Conservation (phyloP, 495 filamentous ascomycete species). For the Trichoderma orchidacearum region DNA sequence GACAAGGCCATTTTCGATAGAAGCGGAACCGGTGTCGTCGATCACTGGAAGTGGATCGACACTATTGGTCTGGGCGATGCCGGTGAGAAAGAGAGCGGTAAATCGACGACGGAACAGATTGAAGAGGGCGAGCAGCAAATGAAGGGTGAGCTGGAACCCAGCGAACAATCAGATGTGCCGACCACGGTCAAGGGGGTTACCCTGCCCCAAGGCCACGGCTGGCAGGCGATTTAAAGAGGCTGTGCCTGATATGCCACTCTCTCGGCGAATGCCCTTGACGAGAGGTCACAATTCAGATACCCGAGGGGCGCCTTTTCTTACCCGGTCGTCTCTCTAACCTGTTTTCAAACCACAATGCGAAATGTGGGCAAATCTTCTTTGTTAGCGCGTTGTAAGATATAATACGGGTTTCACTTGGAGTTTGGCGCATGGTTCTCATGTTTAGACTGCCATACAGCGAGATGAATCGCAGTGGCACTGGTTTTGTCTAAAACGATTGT, state of each 20-base stretch:
- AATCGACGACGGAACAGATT: constrained; percentile 2
- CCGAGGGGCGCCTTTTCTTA: too few relatives aligned
- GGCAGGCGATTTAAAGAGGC: neutral
- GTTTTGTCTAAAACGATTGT: too few relatives aligned
- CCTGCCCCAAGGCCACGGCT: neutral
- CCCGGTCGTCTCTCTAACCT: too few relatives aligned
- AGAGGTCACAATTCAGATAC: neutral
- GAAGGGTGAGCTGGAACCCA: constrained; percentile 26
- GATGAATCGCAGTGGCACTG: too few relatives aligned
- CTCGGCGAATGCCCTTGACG: neutral
- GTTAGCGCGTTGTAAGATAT: too few relatives aligned
- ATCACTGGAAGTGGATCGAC: constrained; percentile 26
- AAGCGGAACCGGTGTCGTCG: constrained; percentile 5
- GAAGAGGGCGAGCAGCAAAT: constrained; percentile 22
- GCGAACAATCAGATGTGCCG: neutral
- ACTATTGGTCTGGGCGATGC: constrained; percentile 25
- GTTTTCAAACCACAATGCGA: too few relatives aligned
- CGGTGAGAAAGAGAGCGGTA: neutral
- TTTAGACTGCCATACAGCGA: too few relatives aligned
- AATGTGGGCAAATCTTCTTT: too few relatives aligned
- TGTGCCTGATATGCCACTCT: neutral
- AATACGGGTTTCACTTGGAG: too few relatives aligned
- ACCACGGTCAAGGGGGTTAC: neutral
- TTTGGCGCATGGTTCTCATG: too few relatives aligned
- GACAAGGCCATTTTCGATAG: constrained; percentile 24